These are phyloP conservation scores for Eucalyptus curtisii DNA, from an alignment of 345 rosid genomes.

Conservation along the genomic window DNA sequence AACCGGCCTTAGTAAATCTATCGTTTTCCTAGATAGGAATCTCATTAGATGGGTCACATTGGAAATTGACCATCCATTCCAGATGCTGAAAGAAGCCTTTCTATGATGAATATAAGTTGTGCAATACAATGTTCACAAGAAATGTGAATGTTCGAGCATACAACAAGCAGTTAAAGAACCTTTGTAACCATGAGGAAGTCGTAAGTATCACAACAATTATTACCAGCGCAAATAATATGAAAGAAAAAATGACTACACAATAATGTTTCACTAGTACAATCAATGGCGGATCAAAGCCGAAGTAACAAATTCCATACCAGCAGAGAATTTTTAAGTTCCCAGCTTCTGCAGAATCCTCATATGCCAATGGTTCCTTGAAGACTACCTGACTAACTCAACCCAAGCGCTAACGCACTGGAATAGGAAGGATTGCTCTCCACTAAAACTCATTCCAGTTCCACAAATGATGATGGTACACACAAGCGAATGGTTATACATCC, in stretches of 20 bases:
- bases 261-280: background rate
- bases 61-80: background rate
- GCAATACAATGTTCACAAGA: background rate
- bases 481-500: background rate
- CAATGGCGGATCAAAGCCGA: background rate
- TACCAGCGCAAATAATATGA: background rate
- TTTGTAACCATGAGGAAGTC: background rate
- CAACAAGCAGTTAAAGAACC: background rate
- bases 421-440: background rate
- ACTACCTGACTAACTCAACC: background rate
- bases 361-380: background rate
- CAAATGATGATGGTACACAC: background rate
- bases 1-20: background rate
- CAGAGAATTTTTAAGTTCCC: background rate
- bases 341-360: background rate
- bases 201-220: background rate
- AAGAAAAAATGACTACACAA: background rate
- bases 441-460: background rate
- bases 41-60: background rate
- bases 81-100: background rate
- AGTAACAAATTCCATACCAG: background rate
- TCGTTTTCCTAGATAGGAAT: background rate
- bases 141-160: background rate
- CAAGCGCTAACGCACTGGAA: background rate
- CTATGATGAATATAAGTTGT: background rate